Percentiles rank a stretch among this genome's conserved stretches.
phyloP scores from a whole-genome alignment of 1,284 basidiomycete species.

The Inonotus obliquus region DNA sequence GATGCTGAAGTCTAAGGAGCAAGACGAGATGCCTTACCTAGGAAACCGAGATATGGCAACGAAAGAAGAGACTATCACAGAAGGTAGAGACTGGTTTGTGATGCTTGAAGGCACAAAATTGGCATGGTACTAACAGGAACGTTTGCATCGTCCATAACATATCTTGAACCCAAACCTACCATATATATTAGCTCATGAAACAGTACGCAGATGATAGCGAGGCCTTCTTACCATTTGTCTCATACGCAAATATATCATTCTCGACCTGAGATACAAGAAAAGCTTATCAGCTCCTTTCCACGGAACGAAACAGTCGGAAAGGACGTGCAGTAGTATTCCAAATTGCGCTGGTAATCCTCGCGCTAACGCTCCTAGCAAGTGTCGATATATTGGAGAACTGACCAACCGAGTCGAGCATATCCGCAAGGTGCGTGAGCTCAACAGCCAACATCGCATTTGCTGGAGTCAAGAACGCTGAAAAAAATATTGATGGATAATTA shows the following conservation, averaged over 20 bases:
- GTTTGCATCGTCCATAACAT: slow-evolving; percentile 80
- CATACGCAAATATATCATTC: slow-evolving; percentile 69
- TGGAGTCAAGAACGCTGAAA: slow-evolving; percentile 71
- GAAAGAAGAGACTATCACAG: slow-evolving; percentile 60
- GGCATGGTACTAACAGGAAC: slow-evolving; percentile 53
- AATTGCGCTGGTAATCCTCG: slow-evolving; percentile 56
- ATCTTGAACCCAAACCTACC: slow-evolving; percentile 57
- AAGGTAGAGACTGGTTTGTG: neutral
- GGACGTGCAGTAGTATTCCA: slow-evolving; percentile 54
- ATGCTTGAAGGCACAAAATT: neutral
- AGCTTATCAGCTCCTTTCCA: slow-evolving; percentile 2
- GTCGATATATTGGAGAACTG: slow-evolving; percentile 40
- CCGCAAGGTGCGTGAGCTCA: slow-evolving; percentile 56
- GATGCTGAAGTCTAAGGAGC: too few species aligned
- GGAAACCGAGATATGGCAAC: slow-evolving; percentile 72
- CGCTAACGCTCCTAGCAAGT: slow-evolving; percentile 54
- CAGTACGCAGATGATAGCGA: slow-evolving; percentile 23
- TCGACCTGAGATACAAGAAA: slow-evolving; percentile 38
- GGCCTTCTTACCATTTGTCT: slow-evolving; percentile 50
- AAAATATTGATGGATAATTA: neutral
- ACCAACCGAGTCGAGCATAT: slow-evolving; percentile 49
- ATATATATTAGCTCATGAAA: slow-evolving; percentile 3
- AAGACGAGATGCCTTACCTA: slow-evolving; percentile 28
- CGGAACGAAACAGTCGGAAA: neutral
- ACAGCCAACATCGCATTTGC: slow-evolving; percentile 80